Evolutionary conservation across 176 grass and related monocot genomes (phyloP).

Genomic region (Pharus latifolius): DNA sequence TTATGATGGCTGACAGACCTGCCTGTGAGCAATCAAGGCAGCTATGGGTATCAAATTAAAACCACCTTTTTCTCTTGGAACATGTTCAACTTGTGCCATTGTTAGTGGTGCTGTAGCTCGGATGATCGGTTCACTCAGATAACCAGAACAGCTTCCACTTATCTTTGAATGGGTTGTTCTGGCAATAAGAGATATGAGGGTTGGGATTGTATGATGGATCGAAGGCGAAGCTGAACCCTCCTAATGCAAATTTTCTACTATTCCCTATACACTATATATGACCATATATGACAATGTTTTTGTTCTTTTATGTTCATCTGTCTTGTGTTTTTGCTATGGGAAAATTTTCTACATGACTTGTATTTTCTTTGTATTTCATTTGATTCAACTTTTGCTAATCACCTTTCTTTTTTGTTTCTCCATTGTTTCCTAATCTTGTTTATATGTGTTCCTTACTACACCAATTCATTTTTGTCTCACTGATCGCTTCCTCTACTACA

Average conservation of each 20-base stretch:
- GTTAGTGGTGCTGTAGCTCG: neutral
- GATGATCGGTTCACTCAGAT: neutral
- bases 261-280: no score
- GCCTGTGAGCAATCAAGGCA: neutral
- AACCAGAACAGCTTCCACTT: neutral
- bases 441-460: no score
- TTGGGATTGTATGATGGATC: neutral
- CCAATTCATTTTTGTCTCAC: no score
- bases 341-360: no score
- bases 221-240: conserved; percentile 21
- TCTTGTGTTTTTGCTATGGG: no score
- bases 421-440: no score
- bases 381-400: no score
- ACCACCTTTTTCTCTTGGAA: neutral
- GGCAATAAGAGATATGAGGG: neutral
- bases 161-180: neutral
- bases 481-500: no score
- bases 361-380: neutral
- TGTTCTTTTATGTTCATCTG: neutral
- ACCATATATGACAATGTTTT: neutral
- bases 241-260: neutral
- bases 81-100: neutral
- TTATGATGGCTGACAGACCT: no score
- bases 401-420: no score
- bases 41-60: neutral